Base-by-base conservation (phyloP, 2,329 filamentous ascomycete genomes). In the Diplodia mutila region DNA sequence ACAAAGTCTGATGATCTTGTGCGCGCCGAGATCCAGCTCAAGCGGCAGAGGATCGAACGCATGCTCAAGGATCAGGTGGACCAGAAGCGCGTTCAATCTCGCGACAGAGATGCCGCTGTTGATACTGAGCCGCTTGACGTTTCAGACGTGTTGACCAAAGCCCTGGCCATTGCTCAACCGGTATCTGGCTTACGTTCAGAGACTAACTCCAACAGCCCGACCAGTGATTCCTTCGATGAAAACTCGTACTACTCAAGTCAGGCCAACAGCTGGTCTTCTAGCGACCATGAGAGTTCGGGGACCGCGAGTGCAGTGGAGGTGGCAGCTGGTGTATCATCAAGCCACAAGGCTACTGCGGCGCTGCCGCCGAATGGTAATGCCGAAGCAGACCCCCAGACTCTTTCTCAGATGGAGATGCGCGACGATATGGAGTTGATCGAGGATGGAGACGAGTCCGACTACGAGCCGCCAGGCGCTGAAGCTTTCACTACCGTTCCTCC, bases 241-340 rank as follows among this genome's bases (percentile, higher is more conserved):
- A 93, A 96, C 76, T 95, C 93, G 49, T 97, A 97, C 80, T 97
- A 98, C 84, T 97, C 94, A 72, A 97, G 94, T 81, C 92, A 91
- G 82, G 87, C 86, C 70, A 90, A 94, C 83, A 91, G 94, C 78
- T 97, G 93, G 71, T 81, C 87, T 76, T 83, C 86, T 76, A 83
- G 85, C 69, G 78, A 80, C 67, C 69, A 73, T 72, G 70, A 73
- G 73, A 69, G 71, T 68, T 69, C 67, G 66, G 68, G 71, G 70
- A 57, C 65, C 53, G 73, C 74, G 77, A 73, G 77, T 73, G 72
- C 68, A 69, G 70, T 71, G 71, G 73, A 71, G 59, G 68, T 72
- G 46, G 59, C 39, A 27, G 59, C 42, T 46, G 59, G 52, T 46
- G 32, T 14, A 61, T 61, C 55, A 6, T 39, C 48, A 21, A 34